phyloP scores from a whole-genome alignment of 768 basidiomycete genomes.

The Pleurotus tuber-regium region DNA sequence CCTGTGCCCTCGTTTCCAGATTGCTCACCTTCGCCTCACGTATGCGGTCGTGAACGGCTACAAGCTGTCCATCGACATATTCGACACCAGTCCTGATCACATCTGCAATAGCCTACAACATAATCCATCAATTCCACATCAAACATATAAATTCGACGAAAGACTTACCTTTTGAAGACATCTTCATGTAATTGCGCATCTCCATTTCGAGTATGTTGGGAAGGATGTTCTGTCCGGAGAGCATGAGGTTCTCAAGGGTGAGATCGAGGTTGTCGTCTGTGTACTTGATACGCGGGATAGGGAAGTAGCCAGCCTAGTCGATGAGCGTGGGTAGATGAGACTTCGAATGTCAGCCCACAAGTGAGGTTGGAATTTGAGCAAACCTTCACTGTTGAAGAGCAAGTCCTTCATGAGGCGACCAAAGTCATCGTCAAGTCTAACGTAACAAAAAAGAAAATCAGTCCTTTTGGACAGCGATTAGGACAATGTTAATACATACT shows the following conservation, averaged over 20 bases:
- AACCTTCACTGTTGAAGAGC: constrained; percentile 76
- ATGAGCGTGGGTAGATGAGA: constrained; percentile 80
- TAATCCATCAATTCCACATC: not conserved
- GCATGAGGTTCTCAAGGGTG: constrained; percentile 88
- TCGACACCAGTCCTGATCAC: constrained; percentile 80
- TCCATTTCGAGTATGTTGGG: constrained; percentile 74
- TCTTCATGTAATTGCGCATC: constrained; percentile 77
- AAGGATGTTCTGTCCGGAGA: constrained; percentile 85
- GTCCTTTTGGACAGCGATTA: too few relatives aligned
- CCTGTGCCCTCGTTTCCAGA: constrained; percentile 36
- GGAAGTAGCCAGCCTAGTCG: constrained; percentile 72
- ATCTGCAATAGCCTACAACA: constrained; percentile 39
- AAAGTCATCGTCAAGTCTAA: constrained; percentile 77
- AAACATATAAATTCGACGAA: not conserved
- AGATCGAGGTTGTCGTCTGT: constrained; percentile 82
- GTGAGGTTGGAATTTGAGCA: constrained; percentile 81
- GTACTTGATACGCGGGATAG: constrained; percentile 93
- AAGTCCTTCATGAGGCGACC: constrained; percentile 76
- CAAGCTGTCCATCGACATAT: too few relatives aligned
- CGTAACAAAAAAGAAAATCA: not conserved
- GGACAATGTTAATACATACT: constrained; percentile 13
- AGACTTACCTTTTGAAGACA: constrained; percentile 51
- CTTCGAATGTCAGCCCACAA: constrained; percentile 85
- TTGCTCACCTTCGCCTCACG: constrained; percentile 46
- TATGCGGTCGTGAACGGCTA: constrained; percentile 75